Conservation (phyloP, 2,329 filamentous ascomycete genomes). For the Microdochium trichocladiopsis region DNA sequence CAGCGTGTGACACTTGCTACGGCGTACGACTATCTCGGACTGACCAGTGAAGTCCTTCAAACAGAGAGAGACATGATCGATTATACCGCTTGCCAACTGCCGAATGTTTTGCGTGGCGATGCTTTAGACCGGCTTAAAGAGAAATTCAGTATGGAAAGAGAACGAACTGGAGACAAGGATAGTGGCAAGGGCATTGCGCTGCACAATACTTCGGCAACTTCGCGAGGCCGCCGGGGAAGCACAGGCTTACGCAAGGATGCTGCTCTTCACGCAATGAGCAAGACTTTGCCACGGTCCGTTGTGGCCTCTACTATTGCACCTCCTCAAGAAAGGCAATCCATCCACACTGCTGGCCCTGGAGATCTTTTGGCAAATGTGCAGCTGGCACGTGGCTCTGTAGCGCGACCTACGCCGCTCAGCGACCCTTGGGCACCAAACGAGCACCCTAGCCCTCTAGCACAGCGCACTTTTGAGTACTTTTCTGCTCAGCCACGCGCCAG, state of each 20-base stretch:
- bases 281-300: slow-evolving; percentile 34
- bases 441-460: slow-evolving; percentile 36
- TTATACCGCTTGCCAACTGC: slow-evolving; percentile 85
- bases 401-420: slow-evolving; percentile 21
- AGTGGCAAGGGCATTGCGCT: slow-evolving; percentile 88
- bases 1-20: slow-evolving; percentile 93
- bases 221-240: slow-evolving; percentile 64
- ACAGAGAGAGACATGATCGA: slow-evolving; percentile 93
- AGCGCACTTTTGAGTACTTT: slow-evolving; percentile 49
- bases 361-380: slow-evolving; percentile 78
- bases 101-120: slow-evolving; percentile 80
- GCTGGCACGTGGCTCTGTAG: slow-evolving; percentile 52
- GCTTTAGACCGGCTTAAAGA: slow-evolving; percentile 82
- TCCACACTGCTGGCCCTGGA: slow-evolving; percentile 57
- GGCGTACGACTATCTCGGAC: slow-evolving; percentile 86
- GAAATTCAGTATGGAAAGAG: slow-evolving; percentile 81
- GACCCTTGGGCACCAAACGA: slow-evolving; percentile 17
- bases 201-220: slow-evolving; percentile 65
- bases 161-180: slow-evolving; percentile 74
- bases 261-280: slow-evolving; percentile 59
- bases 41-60: slow-evolving; percentile 85
- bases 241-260: slow-evolving; percentile 74
- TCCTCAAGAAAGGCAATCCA: slow-evolving; percentile 31
- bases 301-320: slow-evolving; percentile 31
- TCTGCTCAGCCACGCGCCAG: slow-evolving; percentile 41